A percentile compares a stretch with the other conserved stretches of the same genome.
Evolutionary conservation across 139 green algal genomes (phyloP).

Genomic region (Closterium sp.): DNA sequence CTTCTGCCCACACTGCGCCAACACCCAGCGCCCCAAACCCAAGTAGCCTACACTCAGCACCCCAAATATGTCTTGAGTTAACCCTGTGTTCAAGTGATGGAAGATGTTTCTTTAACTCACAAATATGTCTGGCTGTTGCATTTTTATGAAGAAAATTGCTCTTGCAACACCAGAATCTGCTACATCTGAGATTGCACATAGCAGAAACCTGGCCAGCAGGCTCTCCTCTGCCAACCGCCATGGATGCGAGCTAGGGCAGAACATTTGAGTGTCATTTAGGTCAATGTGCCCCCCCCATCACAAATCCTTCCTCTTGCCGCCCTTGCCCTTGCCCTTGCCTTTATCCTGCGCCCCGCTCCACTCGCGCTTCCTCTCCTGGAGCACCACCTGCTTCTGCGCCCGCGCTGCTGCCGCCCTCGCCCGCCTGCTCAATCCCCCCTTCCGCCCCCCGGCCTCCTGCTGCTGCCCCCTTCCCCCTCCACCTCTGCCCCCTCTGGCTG

Average conservation of each 20-base stretch:
- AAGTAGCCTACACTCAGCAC: not conserved
- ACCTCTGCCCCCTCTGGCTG: not conserved
- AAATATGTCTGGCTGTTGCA: too few relatives aligned
- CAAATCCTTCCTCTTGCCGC: slow-evolving; percentile 16
- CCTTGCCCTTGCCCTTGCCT: not conserved
- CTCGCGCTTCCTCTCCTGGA: slow-evolving; percentile 5
- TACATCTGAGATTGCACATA: too few relatives aligned
- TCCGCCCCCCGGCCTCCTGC: not conserved
- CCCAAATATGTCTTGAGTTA: too few relatives aligned
- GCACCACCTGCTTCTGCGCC: slow-evolving; percentile 5
- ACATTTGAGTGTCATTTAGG: too few relatives aligned
- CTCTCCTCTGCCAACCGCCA: too few relatives aligned
- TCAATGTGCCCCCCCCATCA: too few relatives aligned
- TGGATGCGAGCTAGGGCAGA: too few relatives aligned
- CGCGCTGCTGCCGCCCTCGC: not conserved
- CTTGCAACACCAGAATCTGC: too few relatives aligned
- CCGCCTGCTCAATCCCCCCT: not conserved
- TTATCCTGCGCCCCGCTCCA: slow-evolving; percentile 28
- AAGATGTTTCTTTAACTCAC: too few relatives aligned
- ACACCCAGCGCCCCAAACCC: slow-evolving; percentile 24
- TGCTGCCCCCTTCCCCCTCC: not conserved
- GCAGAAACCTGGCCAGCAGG: too few relatives aligned
- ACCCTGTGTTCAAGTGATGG: too few relatives aligned
- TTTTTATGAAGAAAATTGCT: too few relatives aligned
- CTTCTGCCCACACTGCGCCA: slow-evolving; percentile 49